Evolutionary conservation across 495 filamentous ascomycete genomes (phyloP).

Genomic region (Aspergillus incahuasiensis): DNA sequence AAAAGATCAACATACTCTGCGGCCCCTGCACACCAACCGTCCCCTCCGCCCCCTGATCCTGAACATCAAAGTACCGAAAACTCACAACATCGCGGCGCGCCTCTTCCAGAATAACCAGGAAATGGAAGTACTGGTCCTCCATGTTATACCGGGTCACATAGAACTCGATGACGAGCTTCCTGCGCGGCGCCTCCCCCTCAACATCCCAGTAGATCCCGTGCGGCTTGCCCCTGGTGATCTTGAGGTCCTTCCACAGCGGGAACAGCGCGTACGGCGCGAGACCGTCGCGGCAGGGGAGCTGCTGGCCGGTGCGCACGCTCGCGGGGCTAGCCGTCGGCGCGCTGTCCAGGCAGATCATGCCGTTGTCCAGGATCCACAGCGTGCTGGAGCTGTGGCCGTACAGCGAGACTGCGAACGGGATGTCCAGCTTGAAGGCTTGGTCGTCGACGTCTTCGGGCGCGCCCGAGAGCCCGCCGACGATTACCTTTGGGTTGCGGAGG

Average conservation of each 20-base stretch:
- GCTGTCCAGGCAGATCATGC: not conserved
- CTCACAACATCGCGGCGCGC: not conserved
- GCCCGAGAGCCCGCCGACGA: not conserved
- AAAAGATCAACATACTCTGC: not conserved
- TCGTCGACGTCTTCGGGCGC: not conserved
- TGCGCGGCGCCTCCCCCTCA: not conserved
- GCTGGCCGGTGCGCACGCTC: not conserved
- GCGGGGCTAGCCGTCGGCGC: not conserved
- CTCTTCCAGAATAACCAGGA: not conserved
- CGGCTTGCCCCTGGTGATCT: not conserved
- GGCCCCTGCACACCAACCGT: not conserved
- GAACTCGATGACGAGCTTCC: not conserved
- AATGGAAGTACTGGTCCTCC: not conserved
- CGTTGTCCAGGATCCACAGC: not conserved
- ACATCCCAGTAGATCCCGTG: not conserved
- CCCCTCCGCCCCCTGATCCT: not conserved
- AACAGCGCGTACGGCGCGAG: not conserved
- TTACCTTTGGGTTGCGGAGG: not conserved
- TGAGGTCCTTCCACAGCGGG: not conserved
- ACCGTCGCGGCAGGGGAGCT: not conserved
- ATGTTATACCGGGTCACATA: not conserved
- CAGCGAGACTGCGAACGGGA: not conserved
- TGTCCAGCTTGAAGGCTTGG: not conserved
- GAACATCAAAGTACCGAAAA: not conserved
- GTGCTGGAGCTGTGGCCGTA: not conserved